Base-by-base conservation (phyloP, 192 early-diverging fungal genomes). In the Coemansia sp. region DNA sequence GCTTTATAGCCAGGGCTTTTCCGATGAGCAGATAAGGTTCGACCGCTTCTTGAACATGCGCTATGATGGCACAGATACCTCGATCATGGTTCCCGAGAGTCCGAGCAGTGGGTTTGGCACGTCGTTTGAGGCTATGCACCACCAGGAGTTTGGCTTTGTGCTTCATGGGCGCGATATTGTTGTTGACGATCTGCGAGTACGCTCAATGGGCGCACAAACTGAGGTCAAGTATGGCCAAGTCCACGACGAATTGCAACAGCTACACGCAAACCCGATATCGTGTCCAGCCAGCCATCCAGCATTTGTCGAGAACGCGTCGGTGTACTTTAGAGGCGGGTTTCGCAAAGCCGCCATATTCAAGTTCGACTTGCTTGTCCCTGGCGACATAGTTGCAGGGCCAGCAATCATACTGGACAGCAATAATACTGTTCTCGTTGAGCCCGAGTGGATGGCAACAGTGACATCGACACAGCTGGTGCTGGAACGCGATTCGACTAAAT, bases 101-200 rank as follows among this genome's bases (percentile, higher is more conserved):
- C 26, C 61, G 4, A 72, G 63, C 21, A 64, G 64, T 3, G 86
- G 91, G 72, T 94, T 94, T 65, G 76, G 70, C 14, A 57, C 33
- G 0, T 76, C 85, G 0, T 99, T 97, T 81, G 84, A 88, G n/a
- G 69, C 81, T 38, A 80, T 90, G 67, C 93, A 99, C 77, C 75
- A 88, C 63, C 89, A 89, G n/a, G 97, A 99, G 73, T 99, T 97
- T 88, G 96, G 97, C 2, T 99, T 99, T 69, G 85, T 78, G n/a
- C 84, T 98, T 2, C 86, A 86, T 2, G 94, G 91, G 62, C 91
- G 97, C 26, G 78, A 82, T 7, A 89, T 98, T 33, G 82, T 92
- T 16, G 89, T 97, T 2, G 96, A 99, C 67, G 96, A 97, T 73
- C 86, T 99, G 55, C 92, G 97, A 50, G 89, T 98, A 16, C 91